These are phyloP conservation scores for Eimeria brunetti DNA, from an alignment of 169 alveolate genomes.

Conservation along the genomic window DNA sequence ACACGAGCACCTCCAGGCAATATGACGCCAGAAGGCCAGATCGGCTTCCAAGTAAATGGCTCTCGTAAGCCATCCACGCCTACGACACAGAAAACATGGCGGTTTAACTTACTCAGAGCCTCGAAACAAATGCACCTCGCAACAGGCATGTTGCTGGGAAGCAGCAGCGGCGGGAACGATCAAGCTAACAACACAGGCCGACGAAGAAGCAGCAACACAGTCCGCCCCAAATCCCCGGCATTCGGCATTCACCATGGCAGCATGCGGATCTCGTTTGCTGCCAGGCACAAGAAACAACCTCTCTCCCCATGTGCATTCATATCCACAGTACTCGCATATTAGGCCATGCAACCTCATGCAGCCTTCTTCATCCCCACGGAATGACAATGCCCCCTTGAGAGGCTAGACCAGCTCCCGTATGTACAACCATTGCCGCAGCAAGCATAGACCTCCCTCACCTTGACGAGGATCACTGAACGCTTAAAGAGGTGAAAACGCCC, in stretches of 20 bases:
- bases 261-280: neutral
- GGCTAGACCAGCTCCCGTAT: neutral
- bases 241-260: neutral
- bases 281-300: neutral
- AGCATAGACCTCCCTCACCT: slow-evolving; percentile 67
- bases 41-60: slow-evolving; percentile 82
- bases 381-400: neutral
- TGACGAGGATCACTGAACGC: slow-evolving; percentile 80
- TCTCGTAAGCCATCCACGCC: slow-evolving; percentile 83
- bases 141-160: neutral
- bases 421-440: neutral
- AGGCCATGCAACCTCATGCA: neutral
- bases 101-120: neutral
- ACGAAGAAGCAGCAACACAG: neutral
- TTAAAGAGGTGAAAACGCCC: slow-evolving; percentile 80
- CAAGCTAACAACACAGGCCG: neutral
- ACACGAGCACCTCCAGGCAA: slow-evolving; percentile 79
- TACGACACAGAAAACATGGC: neutral
- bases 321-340: neutral
- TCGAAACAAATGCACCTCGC: neutral
- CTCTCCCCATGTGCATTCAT: neutral
- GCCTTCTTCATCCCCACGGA: neutral
- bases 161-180: neutral
- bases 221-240: neutral
- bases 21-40: slow-evolving; percentile 82